Evolutionary conservation across 176 grass and related monocot species (phyloP).

Genomic region (Oryza longistaminata): DNA sequence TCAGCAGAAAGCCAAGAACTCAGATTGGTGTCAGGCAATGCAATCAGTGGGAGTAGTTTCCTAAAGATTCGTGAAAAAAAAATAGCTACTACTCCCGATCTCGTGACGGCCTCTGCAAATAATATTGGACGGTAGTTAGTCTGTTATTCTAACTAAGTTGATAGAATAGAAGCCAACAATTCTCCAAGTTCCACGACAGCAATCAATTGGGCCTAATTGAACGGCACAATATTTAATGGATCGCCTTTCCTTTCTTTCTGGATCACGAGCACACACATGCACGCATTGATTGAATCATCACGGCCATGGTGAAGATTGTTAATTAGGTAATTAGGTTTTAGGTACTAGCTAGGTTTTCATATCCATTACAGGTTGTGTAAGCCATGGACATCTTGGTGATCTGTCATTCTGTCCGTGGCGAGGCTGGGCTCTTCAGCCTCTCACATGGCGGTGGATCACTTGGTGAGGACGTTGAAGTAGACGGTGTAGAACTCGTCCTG

Average conservation of each 20-base stretch:
- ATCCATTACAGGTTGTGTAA: neutral
- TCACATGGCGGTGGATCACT: neutral
- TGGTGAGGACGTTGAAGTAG: constrained; percentile 69
- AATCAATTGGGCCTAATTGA: neutral
- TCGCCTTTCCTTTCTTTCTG: neutral
- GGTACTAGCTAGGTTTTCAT: neutral
- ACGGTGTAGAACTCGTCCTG: constrained; percentile 83
- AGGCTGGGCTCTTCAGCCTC: too few relatives aligned
- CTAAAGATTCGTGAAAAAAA: constrained; percentile 7
- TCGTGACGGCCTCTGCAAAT: neutral
- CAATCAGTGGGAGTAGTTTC: neutral
- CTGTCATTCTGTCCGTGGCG: neutral
- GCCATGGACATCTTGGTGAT: neutral
- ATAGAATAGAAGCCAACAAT: neutral
- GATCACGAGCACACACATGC: neutral
- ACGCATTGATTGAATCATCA: neutral
- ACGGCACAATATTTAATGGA: constrained; percentile 17
- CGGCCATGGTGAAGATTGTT: neutral
- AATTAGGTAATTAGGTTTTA: neutral
- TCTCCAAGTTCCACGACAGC: neutral
- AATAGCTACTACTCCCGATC: too few relatives aligned
- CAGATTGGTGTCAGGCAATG: neutral
- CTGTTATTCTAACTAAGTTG: neutral
- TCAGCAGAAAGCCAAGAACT: neutral
- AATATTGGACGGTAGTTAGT: neutral